Evolutionary conservation across 345 rosid genomes (phyloP).

Genomic region (Angophora floribunda): DNA sequence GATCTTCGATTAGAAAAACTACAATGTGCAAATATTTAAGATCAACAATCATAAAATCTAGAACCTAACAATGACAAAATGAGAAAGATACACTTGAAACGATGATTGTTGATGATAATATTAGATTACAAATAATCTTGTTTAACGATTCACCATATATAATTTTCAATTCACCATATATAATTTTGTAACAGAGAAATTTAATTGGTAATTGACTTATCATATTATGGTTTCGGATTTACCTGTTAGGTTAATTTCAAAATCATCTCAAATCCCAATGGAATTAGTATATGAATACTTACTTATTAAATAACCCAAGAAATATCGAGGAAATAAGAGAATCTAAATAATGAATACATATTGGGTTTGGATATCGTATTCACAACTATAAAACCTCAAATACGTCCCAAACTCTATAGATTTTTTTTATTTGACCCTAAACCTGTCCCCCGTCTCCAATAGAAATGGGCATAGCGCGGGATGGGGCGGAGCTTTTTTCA

Average conservation of each 20-base stretch:
- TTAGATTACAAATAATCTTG: neutral
- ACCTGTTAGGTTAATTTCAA: accelerated
- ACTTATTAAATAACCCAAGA: neutral
- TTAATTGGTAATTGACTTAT: neutral
- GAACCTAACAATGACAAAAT: neutral
- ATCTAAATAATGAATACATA: too few relatives aligned
- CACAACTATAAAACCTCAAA: too few relatives aligned
- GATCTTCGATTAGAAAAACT: neutral
- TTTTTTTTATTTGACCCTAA: neutral
- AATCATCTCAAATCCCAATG: neutral
- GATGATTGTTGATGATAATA: neutral
- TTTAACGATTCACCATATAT: too few relatives aligned
- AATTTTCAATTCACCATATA: too few relatives aligned
- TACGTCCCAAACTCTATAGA: neutral
- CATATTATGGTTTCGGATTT: neutral
- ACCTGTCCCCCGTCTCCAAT: accelerated
- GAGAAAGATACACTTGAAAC: neutral
- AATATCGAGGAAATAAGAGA: neutral
- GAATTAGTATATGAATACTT: too few relatives aligned
- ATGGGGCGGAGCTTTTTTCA: neutral
- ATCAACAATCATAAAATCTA: neutral
- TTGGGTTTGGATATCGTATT: neutral
- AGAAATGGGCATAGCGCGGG: neutral
- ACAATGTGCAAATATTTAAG: neutral
- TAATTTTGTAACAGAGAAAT: neutral